Evolutionary conservation across 2,329 filamentous ascomycete genomes (phyloP), one percentile per base, ranked within the genome.

Genomic region (Ascochyta pisi): DNA sequence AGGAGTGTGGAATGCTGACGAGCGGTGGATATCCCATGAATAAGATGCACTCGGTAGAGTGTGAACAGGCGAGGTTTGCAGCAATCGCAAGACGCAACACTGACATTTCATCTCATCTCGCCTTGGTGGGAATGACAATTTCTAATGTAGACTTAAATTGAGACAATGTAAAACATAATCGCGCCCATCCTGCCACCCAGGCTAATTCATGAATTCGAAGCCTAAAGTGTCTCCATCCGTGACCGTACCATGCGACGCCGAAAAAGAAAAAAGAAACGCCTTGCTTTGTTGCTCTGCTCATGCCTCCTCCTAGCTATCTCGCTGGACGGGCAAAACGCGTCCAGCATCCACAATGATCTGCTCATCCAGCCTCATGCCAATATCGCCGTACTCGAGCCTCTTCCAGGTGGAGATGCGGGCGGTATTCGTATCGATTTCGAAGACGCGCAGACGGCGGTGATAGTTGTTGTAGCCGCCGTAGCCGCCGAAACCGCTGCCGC

Each of bases 321-420:
- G 42, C 29, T 35, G 37, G 2, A 56, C 53, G 2, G 54, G 54
- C 34, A 57, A 45, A 12, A 86, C 82, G 48, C 75, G 79, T 2
- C 85, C 85, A 2, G 81, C 82, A 61, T 87, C 84, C 10, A 87
- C 83, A 57, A 88, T 81, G 64, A 86, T 82, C 76, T 85, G 81
- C 69, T 87, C 83, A 62, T 86, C 84, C 43, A 86, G 73, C 59
- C 78, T 78, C 62, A 78, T 77, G 47, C 78, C 78, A 4, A 76
- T 80, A 24, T 83, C 80, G 7, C 84, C 84, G 66, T 82, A 84
- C 71, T 98, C 94, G 15, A 96, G 80, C 45, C 95, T 84, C 79
- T 97, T 98, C 85, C 94, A 99, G 0, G 94, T 99, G 44, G 85
- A 87, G 64, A 99, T 93, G 42, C 91, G 86, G 7, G 90, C 94